Percentiles rank a stretch among this genome's conserved stretches.
Evolutionary conservation across 108 stramenopile genomes (phyloP).

Genomic region (Craspedostauros australis): DNA sequence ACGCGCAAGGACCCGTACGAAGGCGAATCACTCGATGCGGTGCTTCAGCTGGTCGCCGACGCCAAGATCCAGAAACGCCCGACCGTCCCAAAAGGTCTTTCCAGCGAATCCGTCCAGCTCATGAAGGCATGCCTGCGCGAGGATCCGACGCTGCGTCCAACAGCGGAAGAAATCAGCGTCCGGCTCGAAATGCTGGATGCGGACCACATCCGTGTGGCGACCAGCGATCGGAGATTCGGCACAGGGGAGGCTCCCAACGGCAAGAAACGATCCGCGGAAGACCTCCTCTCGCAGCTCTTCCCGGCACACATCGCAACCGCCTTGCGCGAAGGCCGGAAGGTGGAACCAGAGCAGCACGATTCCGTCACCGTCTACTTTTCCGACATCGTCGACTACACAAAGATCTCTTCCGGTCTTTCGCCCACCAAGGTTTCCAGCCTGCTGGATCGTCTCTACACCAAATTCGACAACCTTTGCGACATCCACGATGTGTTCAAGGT

Average conservation of each 20-base stretch:
- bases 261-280: not conserved
- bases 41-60: constrained; percentile 18
- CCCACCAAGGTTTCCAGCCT: constrained; percentile 18
- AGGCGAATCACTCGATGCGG: constrained; percentile 29
- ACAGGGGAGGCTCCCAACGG: too few species aligned
- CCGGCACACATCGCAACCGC: constrained; percentile 48
- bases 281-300: constrained; percentile 27
- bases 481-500: constrained; percentile 56
- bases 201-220: too few species aligned
- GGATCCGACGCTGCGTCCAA: constrained; percentile 21
- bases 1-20: constrained; percentile 49
- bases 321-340: constrained; percentile 36
- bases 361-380: constrained; percentile 19
- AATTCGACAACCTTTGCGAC: constrained; percentile 23
- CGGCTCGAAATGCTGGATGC: too few species aligned
- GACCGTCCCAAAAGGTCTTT: constrained; percentile 5
- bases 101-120: constrained; percentile 6
- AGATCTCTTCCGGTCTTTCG: constrained; percentile 1
- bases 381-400: constrained; percentile 25
- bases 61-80: constrained; percentile 26
- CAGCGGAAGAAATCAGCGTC: constrained; percentile 27
- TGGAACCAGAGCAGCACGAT: constrained; percentile 33
- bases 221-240: too few species aligned
- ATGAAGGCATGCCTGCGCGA: constrained; percentile 24
- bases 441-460: constrained; percentile 25